Conservation (phyloP, 352 stramenopile species). For the Pythium brachiatum region DNA sequence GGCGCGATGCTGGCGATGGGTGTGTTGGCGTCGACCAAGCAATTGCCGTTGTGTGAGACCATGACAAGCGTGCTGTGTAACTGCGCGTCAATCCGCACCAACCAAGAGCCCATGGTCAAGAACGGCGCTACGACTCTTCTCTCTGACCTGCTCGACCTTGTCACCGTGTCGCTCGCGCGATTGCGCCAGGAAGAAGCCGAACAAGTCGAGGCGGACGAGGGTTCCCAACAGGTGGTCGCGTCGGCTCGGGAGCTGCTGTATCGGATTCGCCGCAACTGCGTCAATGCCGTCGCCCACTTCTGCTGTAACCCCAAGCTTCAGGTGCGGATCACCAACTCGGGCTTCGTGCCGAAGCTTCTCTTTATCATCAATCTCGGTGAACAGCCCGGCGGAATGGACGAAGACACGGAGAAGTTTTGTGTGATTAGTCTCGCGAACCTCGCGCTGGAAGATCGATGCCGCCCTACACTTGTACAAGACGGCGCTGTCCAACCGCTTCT, state of each 20-base stretch:
- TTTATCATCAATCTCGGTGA: conserved; percentile 26
- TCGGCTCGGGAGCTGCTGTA: conserved; percentile 6
- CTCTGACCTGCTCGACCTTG: conserved; percentile 27
- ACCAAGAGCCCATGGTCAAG: conserved; percentile 44
- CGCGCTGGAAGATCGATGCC: conserved; percentile 68
- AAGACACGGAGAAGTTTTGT: conserved; percentile 66
- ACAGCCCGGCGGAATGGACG: conserved; percentile 21
- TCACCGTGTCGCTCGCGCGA: conserved; percentile 15
- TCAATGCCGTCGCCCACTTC: conserved; percentile 60
- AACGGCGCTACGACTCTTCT: conserved; percentile 29
- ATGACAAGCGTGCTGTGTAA: conserved; percentile 38
- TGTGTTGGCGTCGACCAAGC: conserved; percentile 36
- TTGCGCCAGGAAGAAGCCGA: conserved; percentile 13
- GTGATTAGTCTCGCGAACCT: conserved; percentile 73
- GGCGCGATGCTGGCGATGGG: conserved; percentile 55
- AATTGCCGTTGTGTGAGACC: conserved; percentile 26
- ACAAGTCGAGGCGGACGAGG: neutral
- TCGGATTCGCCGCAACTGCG: conserved; percentile 42
- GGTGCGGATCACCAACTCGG: conserved; percentile 44
- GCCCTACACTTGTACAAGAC: conserved; percentile 56
- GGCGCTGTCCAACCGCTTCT: conserved; percentile 59
- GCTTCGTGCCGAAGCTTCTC: conserved; percentile 57
- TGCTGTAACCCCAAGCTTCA: conserved; percentile 77
- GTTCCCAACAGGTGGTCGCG: neutral
- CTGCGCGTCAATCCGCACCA: conserved; percentile 35